Evolutionary conservation across 2,329 filamentous ascomycete species (phyloP).

Genomic region (Beauveria medogensis): DNA sequence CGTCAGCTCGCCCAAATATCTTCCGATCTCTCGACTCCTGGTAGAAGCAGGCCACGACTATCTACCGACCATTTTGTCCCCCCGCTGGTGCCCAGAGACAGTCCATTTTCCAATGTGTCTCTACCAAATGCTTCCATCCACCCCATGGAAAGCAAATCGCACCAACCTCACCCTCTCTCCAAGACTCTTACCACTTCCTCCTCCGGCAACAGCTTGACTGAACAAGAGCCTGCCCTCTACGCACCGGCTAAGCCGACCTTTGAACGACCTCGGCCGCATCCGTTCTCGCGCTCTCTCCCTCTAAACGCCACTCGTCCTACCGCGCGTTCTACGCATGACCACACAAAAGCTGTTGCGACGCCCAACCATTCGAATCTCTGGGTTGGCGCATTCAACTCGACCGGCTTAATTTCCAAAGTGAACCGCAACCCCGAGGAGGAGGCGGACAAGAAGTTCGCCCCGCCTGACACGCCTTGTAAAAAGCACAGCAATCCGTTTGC

Average conservation of each 20-base stretch:
- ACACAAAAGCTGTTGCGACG: constrained; percentile 31
- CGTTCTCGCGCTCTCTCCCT: constrained; percentile 32
- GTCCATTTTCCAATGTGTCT: constrained; percentile 51
- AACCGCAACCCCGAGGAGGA: constrained; percentile 72
- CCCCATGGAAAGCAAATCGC: constrained; percentile 34
- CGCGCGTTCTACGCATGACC: constrained; percentile 21
- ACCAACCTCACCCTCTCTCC: constrained; percentile 74
- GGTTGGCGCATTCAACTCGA: constrained; percentile 85
- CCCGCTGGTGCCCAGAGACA: constrained; percentile 51
- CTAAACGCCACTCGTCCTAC: constrained; percentile 30
- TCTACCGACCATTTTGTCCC: constrained; percentile 73
- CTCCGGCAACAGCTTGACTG: constrained; percentile 67
- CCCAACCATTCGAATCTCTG: constrained; percentile 48
- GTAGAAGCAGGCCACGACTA: constrained; percentile 60
- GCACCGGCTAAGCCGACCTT: constrained; percentile 21
- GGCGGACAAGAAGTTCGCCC: constrained; percentile 51
- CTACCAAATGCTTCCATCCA: constrained; percentile 47
- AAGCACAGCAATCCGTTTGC: constrained; percentile 65
- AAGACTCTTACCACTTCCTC: constrained; percentile 81
- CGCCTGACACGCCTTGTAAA: constrained; percentile 96
- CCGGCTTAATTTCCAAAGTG: constrained; percentile 89
- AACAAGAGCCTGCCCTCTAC: constrained; percentile 46
- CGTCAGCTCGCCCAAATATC: constrained; percentile 44
- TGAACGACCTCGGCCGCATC: constrained; percentile 23
- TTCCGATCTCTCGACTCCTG: constrained; percentile 48